Conservation (phyloP, 73 alveolate genomes). For the Paramecium sonneborni region DNA sequence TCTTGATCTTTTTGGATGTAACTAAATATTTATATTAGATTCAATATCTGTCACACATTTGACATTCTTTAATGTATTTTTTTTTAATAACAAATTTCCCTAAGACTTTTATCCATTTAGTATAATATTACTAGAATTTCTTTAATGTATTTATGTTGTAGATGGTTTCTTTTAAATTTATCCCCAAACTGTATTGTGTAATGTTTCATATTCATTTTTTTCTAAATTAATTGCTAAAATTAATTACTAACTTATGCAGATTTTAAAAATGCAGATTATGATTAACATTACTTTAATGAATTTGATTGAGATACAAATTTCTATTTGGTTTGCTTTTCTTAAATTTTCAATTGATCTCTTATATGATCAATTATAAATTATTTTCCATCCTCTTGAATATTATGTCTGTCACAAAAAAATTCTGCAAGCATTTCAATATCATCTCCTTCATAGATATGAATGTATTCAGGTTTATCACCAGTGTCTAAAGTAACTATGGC, state of each 20-base stretch:
- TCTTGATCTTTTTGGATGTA: neutral
- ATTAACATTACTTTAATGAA: neutral
- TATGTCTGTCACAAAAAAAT: conserved; percentile 40
- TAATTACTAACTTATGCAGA: neutral
- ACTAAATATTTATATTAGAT: neutral
- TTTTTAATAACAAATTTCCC: neutral
- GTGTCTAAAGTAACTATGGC: conserved; percentile 46
- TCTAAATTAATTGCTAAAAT: neutral
- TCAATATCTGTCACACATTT: neutral
- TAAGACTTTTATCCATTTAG: neutral
- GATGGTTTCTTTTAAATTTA: neutral
- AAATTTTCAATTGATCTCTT: neutral
- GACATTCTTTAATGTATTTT: neutral
- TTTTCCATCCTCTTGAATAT: conserved; percentile 26
- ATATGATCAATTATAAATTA: neutral
- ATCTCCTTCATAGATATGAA: conserved; percentile 25
- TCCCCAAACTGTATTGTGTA: neutral
- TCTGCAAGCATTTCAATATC: conserved; percentile 3
- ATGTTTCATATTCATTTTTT: neutral
- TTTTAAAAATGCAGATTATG: neutral
- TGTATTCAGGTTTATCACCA: neutral
- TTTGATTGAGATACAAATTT: neutral
- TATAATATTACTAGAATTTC: neutral
- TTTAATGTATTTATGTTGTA: neutral
- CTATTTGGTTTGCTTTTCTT: neutral